A percentile compares a stretch with the other conserved stretches of the same genome.
phyloP scores from a whole-genome alignment of 2,329 filamentous ascomycete species.

The Massarina eburnea region DNA sequence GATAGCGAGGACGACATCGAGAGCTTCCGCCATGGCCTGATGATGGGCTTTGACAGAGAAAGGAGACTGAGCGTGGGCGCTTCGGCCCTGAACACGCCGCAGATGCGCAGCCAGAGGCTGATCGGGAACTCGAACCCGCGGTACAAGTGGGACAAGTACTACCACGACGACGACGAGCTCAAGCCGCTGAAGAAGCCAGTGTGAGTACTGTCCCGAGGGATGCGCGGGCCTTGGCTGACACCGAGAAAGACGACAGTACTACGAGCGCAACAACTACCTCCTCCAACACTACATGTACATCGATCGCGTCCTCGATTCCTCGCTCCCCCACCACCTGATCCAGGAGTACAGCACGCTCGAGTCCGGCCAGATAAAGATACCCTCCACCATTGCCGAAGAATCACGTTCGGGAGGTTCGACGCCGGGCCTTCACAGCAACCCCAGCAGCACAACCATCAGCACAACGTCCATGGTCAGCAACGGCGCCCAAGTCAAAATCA shows the following conservation, averaged over 20 bases:
- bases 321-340: slow-evolving; percentile 85
- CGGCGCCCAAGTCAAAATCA: slow-evolving; percentile 37
- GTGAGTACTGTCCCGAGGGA: slow-evolving; percentile 41
- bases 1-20: slow-evolving; percentile 38
- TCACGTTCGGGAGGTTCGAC: slow-evolving; percentile 16
- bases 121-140: slow-evolving; percentile 86
- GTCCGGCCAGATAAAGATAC: slow-evolving; percentile 62
- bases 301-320: slow-evolving; percentile 85
- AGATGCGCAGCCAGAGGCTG: slow-evolving; percentile 79
- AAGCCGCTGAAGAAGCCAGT: slow-evolving; percentile 70
- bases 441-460: slow-evolving; percentile 15
- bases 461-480: slow-evolving; percentile 33
- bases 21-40: slow-evolving; percentile 25
- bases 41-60: slow-evolving; percentile 39
- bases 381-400: slow-evolving; percentile 77
- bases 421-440: slow-evolving; percentile 17
- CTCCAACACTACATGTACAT: slow-evolving; percentile 94
- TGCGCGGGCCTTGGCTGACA: slow-evolving; percentile 6
- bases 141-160: slow-evolving; percentile 84
- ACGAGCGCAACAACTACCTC: slow-evolving; percentile 84
- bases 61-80: slow-evolving; percentile 48
- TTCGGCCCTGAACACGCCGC: slow-evolving; percentile 55
- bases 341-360: slow-evolving; percentile 79
- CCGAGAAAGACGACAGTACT: slow-evolving; percentile 69
- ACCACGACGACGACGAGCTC: slow-evolving; percentile 77